These are phyloP conservation scores for Sonneratia alba DNA, from an alignment of 345 rosid species.

Conservation along the genomic window DNA sequence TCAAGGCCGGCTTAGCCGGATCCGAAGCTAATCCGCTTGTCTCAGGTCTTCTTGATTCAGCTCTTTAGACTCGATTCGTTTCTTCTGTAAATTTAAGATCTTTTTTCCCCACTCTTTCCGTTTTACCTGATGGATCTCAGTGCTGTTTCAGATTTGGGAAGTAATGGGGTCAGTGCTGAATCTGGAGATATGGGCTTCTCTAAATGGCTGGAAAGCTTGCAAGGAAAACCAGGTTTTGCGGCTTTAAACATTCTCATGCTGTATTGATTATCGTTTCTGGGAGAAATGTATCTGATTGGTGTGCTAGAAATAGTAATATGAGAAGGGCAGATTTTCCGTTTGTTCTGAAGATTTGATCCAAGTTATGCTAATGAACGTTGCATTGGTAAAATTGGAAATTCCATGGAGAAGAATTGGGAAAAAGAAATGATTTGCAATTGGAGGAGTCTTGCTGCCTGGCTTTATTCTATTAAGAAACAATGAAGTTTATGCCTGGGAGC, in stretches of 20 bases:
- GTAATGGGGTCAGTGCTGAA: conserved; percentile 27
- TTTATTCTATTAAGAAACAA: no score
- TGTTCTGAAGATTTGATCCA: not conserved
- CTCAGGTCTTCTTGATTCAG: conserved; percentile 36
- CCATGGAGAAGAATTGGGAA: not conserved
- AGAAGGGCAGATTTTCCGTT: not conserved
- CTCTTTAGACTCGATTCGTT: not conserved
- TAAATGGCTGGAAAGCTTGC: conserved; percentile 53
- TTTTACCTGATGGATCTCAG: not conserved
- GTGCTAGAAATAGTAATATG: not conserved
- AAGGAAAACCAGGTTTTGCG: conserved; percentile 37
- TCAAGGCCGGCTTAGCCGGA: conserved; percentile 81
- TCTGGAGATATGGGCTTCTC: conserved; percentile 81
- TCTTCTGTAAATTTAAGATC: not conserved
- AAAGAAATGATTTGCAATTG: not conserved
- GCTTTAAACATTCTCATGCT: not conserved
- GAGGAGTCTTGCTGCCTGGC: not conserved
- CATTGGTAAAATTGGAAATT: not conserved
- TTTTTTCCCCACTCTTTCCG: not conserved
- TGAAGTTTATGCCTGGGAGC: no score
- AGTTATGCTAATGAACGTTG: not conserved
- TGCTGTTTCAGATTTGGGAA: conserved; percentile 33
- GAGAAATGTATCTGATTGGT: not conserved
- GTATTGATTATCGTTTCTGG: not conserved
- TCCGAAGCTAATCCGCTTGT: conserved; percentile 70